Evolutionary conservation across 2,329 filamentous ascomycete species (phyloP).

Genomic region (Trichoderma sp.): DNA sequence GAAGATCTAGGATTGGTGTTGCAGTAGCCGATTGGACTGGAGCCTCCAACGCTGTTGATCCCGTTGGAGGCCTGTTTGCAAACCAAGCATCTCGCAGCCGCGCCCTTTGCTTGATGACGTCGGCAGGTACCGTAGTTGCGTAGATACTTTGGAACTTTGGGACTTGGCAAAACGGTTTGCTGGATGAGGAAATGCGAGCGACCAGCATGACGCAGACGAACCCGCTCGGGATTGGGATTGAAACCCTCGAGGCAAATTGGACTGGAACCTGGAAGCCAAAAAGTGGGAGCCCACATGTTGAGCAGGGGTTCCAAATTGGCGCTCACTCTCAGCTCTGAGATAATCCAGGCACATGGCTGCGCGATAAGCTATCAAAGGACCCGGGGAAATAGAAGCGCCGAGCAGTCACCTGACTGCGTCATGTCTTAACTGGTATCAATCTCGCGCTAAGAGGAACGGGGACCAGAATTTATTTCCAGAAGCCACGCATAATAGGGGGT

Average conservation of each 20-base stretch:
- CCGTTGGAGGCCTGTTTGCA: slow-evolving; percentile 6
- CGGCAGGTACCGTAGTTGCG: not conserved
- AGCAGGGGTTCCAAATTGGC: not conserved
- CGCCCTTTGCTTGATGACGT: not conserved
- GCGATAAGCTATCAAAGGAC: not conserved
- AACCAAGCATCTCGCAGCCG: not conserved
- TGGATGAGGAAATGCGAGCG: not conserved
- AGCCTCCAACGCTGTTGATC: not conserved
- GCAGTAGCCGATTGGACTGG: slow-evolving; percentile 5
- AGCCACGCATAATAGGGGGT: not conserved
- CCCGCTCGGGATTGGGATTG: not conserved
- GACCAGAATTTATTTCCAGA: not conserved
- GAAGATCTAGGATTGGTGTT: not conserved
- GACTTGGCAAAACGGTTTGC: not conserved
- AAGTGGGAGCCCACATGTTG: not conserved
- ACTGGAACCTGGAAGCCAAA: not conserved
- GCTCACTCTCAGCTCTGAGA: not conserved
- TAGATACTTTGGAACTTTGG: too few relatives aligned
- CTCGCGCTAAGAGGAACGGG: not conserved
- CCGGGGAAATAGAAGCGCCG: not conserved
- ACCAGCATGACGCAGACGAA: not conserved
- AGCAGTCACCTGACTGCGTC: not conserved
- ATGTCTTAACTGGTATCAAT: not conserved
- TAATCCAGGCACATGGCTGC: not conserved
- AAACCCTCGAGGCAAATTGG: not conserved